These are phyloP conservation scores for Phytophthora multivora DNA, from an alignment of 352 stramenopile species.

Conservation along the genomic window DNA sequence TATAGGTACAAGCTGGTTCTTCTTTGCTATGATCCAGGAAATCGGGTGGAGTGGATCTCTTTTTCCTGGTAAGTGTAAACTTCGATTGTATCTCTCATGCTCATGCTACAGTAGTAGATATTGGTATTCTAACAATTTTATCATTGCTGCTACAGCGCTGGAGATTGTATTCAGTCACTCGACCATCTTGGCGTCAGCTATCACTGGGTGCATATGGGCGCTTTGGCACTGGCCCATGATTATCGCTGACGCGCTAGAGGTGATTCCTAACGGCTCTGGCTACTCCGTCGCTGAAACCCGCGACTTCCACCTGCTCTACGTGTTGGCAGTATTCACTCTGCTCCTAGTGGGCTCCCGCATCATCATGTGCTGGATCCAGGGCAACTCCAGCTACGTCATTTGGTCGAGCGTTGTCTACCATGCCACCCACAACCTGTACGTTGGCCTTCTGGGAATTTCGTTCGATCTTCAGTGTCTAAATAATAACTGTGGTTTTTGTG, in stretches of 20 bases:
- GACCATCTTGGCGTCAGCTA: slow-evolving; percentile 84
- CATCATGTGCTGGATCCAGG: slow-evolving; percentile 92
- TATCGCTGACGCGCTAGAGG: slow-evolving; percentile 80
- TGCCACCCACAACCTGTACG: slow-evolving; percentile 87
- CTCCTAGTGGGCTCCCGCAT: slow-evolving; percentile 84
- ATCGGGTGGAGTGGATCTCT: slow-evolving; percentile 88
- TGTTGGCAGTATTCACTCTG: slow-evolving; percentile 79
- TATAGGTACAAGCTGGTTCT: slow-evolving; percentile 85
- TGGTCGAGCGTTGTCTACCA: slow-evolving; percentile 90
- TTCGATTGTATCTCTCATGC: slow-evolving; percentile 1
- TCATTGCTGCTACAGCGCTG: slow-evolving; percentile 44
- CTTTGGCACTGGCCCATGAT: slow-evolving; percentile 91
- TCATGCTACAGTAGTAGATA: neutral
- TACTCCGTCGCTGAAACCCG: slow-evolving; percentile 81
- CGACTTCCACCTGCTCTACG: slow-evolving; percentile 81
- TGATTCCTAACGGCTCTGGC: slow-evolving; percentile 72
- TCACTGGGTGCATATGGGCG: slow-evolving; percentile 85
- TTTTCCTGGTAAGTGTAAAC: slow-evolving; percentile 66
- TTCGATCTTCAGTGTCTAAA: neutral
- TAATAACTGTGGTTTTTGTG: neutral
- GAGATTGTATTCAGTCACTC: slow-evolving; percentile 90
- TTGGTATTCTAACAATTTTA: neutral
- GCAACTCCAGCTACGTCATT: slow-evolving; percentile 88
- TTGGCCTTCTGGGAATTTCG: neutral
- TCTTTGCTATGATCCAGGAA: slow-evolving; percentile 82